A percentile compares a stretch with the other conserved stretches of the same genome.
Conservation (phyloP, 148 eudicot genomes). For the Diospyros lotus region DNA sequence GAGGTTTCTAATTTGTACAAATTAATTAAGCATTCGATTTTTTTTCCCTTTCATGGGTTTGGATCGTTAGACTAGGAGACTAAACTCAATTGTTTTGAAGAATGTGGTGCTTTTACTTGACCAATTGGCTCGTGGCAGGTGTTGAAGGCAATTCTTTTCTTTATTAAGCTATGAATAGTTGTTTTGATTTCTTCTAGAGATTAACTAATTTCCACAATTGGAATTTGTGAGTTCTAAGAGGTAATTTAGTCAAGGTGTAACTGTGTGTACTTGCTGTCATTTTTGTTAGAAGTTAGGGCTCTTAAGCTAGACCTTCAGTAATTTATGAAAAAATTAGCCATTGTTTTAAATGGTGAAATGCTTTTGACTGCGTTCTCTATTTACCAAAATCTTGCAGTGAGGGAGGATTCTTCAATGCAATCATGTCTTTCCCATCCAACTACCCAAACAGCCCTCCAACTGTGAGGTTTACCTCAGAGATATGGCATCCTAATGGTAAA, state of each 20-base stretch:
- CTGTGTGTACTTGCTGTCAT: not conserved
- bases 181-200: too few relatives aligned
- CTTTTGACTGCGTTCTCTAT: not conserved
- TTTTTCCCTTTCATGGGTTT: too few relatives aligned
- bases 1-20: too few relatives aligned
- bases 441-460: conserved; percentile 86
- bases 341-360: not conserved
- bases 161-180: too few relatives aligned
- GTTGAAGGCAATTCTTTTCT: too few relatives aligned
- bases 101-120: too few relatives aligned
- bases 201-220: too few relatives aligned
- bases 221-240: not conserved
- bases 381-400: conserved; percentile 46
- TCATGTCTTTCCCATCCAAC: conserved; percentile 66
- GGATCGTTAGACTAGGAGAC: too few relatives aligned
- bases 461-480: conserved; percentile 73
- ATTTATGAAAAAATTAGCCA: not conserved
- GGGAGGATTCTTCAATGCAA: conserved; percentile 86
- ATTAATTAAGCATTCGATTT: too few relatives aligned
- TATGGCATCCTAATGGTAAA: conserved; percentile 94
- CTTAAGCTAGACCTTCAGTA: not conserved
- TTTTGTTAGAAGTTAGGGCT: not conserved
- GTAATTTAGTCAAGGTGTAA: not conserved
- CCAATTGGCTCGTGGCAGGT: too few relatives aligned
- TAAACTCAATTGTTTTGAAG: too few relatives aligned